Percentiles rank a stretch among this genome's conserved stretches.
phyloP scores from a whole-genome alignment of 2,329 filamentous ascomycete species.

The Talaromyces sp. region DNA sequence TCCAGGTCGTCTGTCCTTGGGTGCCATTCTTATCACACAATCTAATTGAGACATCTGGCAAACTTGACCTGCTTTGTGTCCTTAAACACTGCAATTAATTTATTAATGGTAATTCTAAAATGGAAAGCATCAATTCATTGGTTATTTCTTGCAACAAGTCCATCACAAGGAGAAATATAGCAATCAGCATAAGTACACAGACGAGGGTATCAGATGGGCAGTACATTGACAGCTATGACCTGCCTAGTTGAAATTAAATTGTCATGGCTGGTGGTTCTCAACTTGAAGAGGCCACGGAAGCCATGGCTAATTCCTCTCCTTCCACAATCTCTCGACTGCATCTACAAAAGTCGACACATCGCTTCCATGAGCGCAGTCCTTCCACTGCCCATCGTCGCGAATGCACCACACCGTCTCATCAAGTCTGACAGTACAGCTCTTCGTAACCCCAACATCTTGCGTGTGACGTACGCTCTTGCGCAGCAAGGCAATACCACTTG shows the following conservation, averaged over 20 bases:
- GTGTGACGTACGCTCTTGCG: slow-evolving; percentile 52
- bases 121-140: neutral
- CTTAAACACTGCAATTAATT: neutral
- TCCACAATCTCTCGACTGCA: slow-evolving; percentile 70
- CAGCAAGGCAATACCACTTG: slow-evolving; percentile 46
- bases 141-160: neutral
- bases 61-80: neutral
- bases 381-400: slow-evolving; percentile 74
- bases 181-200: neutral
- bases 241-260: neutral
- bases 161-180: neutral
- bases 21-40: neutral
- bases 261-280: neutral
- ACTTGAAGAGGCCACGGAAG: too few species aligned
- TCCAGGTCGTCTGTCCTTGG: neutral
- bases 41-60: neutral
- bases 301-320: slow-evolving; percentile 27
- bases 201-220: slow-evolving; percentile 1
- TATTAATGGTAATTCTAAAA: neutral
- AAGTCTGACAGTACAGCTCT: slow-evolving; percentile 75
- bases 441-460: slow-evolving; percentile 60
- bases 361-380: slow-evolving; percentile 63
- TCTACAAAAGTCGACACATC: slow-evolving; percentile 63
- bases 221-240: neutral
- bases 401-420: slow-evolving; percentile 80